phyloP scores from a whole-genome alignment of 2,329 filamentous ascomycete species.

The Xylaria digitata region DNA sequence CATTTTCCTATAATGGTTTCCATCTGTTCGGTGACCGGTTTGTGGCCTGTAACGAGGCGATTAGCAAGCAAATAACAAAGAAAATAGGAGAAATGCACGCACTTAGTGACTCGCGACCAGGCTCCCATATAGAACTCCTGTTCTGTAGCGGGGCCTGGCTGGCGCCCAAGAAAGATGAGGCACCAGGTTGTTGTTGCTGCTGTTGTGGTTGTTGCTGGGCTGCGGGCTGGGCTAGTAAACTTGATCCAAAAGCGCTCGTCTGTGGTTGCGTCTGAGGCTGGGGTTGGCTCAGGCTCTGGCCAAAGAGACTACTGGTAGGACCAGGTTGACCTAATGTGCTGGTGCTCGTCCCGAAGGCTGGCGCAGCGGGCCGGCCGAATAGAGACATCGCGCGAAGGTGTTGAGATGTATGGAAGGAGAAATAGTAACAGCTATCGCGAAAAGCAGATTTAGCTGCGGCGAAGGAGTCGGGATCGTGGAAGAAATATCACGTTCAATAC shows the following conservation, averaged over 20 bases:
- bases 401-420: neutral
- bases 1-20: constrained; percentile 77
- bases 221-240: constrained; percentile 49
- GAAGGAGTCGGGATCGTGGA: neutral
- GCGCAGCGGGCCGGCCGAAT: constrained; percentile 40
- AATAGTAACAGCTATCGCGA: neutral
- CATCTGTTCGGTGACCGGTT: constrained; percentile 80
- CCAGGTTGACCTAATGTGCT: constrained; percentile 41
- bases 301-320: constrained; percentile 55
- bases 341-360: constrained; percentile 42
- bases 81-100: constrained; percentile 22
- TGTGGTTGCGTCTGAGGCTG: constrained; percentile 48
- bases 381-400: constrained; percentile 42
- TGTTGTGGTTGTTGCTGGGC: constrained; percentile 55
- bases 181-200: constrained; percentile 53
- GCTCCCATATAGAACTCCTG: constrained; percentile 48
- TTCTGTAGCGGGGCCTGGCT: constrained; percentile 52
- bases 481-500: constrained; percentile 11
- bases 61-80: constrained; percentile 17
- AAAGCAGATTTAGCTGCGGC: constrained; percentile 2
- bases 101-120: constrained; percentile 48
- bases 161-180: constrained; percentile 59
- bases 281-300: constrained; percentile 55
- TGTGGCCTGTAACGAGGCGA: constrained; percentile 66
- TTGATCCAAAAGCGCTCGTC: constrained; percentile 46